Percentiles rank a stretch among this genome's conserved stretches.
These are phyloP conservation scores for Fusarium hainanense DNA, from an alignment of 2,329 filamentous ascomycete genomes.

Conservation along the genomic window DNA sequence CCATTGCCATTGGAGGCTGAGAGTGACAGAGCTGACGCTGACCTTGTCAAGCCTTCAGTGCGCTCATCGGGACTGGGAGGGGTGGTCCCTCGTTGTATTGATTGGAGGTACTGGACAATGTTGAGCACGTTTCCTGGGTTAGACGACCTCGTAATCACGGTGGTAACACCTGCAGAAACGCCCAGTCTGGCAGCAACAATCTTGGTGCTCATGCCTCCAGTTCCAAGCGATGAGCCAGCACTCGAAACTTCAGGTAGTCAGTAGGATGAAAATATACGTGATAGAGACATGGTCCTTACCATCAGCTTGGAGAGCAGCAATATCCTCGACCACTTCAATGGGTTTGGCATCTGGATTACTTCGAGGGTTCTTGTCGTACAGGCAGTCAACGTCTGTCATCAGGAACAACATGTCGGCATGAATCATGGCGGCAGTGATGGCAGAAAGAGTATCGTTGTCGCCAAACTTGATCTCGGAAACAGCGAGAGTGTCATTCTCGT, in stretches of 20 bases:
- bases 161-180: conserved; percentile 94
- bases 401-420: conserved; percentile 96
- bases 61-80: conserved; percentile 43
- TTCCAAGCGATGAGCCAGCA: conserved; percentile 88
- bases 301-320: conserved; percentile 83
- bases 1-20: conserved; percentile 43
- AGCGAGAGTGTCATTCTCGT: conserved; percentile 96
- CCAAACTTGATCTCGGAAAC: conserved; percentile 99
- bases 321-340: conserved; percentile 93
- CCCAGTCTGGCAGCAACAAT: conserved; percentile 92
- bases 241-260: conserved; percentile 73
- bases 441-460: conserved; percentile 96
- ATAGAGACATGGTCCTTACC: conserved; percentile 57
- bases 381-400: conserved; percentile 98
- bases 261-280: neutral
- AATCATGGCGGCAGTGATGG: conserved; percentile 97
- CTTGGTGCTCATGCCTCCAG: conserved; percentile 97
- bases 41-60: conserved; percentile 53
- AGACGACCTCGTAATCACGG: conserved; percentile 93
- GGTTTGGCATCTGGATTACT: conserved; percentile 85
- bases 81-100: conserved; percentile 30
- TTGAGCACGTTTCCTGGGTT: conserved; percentile 90
- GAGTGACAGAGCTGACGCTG: conserved; percentile 57
- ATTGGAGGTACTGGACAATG: conserved; percentile 76
- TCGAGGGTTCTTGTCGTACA: conserved; percentile 96